A percentile compares a stretch with the other conserved stretches of the same genome.
Evolutionary conservation across 2,329 filamentous ascomycete genomes (phyloP).

Genomic region (Aspergillus vadensis): DNA sequence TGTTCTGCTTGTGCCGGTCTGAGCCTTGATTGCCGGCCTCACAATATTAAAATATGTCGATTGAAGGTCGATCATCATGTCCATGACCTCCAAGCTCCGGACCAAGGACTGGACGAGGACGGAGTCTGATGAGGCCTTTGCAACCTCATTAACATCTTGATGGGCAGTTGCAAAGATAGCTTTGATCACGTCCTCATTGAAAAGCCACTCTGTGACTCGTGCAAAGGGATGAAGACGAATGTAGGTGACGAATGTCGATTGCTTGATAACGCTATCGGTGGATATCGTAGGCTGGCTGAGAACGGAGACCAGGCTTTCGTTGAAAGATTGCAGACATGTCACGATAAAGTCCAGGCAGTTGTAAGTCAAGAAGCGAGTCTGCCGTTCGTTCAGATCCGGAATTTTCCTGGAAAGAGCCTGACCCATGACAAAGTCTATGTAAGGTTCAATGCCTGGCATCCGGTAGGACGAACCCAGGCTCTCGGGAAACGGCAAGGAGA

Average conservation of each 20-base stretch:
- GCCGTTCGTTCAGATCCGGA: conserved; percentile 67
- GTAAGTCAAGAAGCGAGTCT: conserved; percentile 72
- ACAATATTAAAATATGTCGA: conserved; percentile 90
- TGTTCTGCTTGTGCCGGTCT: conserved; percentile 60
- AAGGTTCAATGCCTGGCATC: conserved; percentile 84
- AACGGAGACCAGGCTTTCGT: conserved; percentile 87
- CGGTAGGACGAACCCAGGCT: conserved; percentile 75
- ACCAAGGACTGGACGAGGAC: conserved; percentile 78
- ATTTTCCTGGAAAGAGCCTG: conserved; percentile 71
- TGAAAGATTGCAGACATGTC: conserved; percentile 80
- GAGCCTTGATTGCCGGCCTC: conserved; percentile 71
- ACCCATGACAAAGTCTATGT: conserved; percentile 87
- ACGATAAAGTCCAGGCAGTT: conserved; percentile 83
- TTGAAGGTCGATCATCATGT: conserved; percentile 80
- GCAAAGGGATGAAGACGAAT: conserved; percentile 88
- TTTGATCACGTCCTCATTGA: conserved; percentile 84
- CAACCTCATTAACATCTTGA: conserved; percentile 71
- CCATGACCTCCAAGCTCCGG: conserved; percentile 80
- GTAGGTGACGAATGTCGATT: conserved; percentile 76
- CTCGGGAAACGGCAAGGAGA: conserved; percentile 84
- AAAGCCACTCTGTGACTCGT: conserved; percentile 96
- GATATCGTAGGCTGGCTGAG: conserved; percentile 75
- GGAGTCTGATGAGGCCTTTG: conserved; percentile 72
- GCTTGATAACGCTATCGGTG: conserved; percentile 73
- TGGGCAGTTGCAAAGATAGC: conserved; percentile 77